phyloP scores from a whole-genome alignment of 768 basidiomycete species.

The Terana coerulea region DNA sequence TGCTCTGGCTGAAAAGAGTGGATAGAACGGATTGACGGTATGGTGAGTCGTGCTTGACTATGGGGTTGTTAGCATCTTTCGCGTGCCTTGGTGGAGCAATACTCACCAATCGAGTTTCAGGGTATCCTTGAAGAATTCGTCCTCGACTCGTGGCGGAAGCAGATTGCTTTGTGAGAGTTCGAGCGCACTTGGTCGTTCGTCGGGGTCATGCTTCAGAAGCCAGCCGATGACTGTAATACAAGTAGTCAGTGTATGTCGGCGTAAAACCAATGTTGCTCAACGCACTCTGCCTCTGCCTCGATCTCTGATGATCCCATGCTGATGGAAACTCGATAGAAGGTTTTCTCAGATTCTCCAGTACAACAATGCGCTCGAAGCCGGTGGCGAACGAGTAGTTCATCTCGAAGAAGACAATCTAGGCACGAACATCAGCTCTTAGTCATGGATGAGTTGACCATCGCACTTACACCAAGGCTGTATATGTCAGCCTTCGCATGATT shows the following conservation, averaged over 20 bases:
- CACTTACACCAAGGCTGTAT: constrained; percentile 85
- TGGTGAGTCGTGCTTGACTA: constrained; percentile 77
- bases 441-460: not conserved
- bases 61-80: not conserved
- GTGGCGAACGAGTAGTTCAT: constrained; percentile 89
- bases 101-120: constrained; percentile 69
- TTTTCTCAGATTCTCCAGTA: constrained; percentile 74
- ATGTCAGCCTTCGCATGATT: constrained; percentile 90
- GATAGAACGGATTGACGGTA: constrained; percentile 77
- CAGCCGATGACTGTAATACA: constrained; percentile 64
- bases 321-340: constrained; percentile 73
- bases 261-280: constrained; percentile 5
- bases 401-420: constrained; percentile 92
- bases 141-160: constrained; percentile 73
- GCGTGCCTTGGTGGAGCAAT: not conserved
- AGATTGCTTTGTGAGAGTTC: constrained; percentile 78
- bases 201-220: constrained; percentile 80
- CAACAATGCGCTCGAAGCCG: constrained; percentile 76
- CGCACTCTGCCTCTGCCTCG: constrained; percentile 68
- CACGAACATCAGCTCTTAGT: constrained; percentile 1
- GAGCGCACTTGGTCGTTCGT: constrained; percentile 73
- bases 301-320: constrained; percentile 60
- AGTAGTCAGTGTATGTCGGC: not conserved
- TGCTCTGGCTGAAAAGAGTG: constrained; percentile 72
- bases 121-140: constrained; percentile 83